phyloP scores from a whole-genome alignment of 2,329 filamentous ascomycete genomes.

The Emergomyces pasteurianus region DNA sequence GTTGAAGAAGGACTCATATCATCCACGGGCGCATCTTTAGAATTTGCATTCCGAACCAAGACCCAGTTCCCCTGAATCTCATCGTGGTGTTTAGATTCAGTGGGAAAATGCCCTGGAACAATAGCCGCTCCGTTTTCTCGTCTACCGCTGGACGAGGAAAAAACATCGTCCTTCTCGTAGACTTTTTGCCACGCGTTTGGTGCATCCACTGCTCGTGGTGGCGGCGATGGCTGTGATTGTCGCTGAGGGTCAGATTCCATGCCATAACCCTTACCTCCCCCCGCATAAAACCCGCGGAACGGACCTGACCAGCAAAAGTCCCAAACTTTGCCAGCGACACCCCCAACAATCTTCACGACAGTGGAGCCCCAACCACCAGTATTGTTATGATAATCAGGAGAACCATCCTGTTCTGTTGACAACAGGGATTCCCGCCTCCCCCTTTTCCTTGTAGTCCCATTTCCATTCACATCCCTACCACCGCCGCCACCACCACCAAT shows the following conservation, averaged over 20 bases:
- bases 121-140: conserved; percentile 26
- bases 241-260: conserved; percentile 27
- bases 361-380: conserved; percentile 17
- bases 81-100: conserved; percentile 21
- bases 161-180: conserved; percentile 19
- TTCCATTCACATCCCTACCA: not conserved
- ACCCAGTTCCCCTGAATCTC: conserved; percentile 44
- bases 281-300: conserved; percentile 78
- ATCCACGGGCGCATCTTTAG: conserved; percentile 1
- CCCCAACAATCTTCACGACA: conserved; percentile 31
- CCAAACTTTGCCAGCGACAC: conserved; percentile 58
- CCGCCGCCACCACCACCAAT: not conserved
- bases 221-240: conserved; percentile 7
- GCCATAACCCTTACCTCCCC: conserved; percentile 62
- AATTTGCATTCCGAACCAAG: conserved; percentile 38
- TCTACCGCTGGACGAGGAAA: conserved; percentile 5
- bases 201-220: conserved; percentile 5
- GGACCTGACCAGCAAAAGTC: conserved; percentile 63
- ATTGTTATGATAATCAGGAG: not conserved
- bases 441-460: conserved; percentile 7
- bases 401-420: not conserved
- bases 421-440: conserved; percentile 3
- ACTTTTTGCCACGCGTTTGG: conserved; percentile 20
- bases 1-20: conserved; percentile 6
- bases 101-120: conserved; percentile 44